A percentile compares a stretch with the other conserved stretches of the same genome.
Conservation (phyloP, 257 asterid species). For the Catharanthus roseus region DNA sequence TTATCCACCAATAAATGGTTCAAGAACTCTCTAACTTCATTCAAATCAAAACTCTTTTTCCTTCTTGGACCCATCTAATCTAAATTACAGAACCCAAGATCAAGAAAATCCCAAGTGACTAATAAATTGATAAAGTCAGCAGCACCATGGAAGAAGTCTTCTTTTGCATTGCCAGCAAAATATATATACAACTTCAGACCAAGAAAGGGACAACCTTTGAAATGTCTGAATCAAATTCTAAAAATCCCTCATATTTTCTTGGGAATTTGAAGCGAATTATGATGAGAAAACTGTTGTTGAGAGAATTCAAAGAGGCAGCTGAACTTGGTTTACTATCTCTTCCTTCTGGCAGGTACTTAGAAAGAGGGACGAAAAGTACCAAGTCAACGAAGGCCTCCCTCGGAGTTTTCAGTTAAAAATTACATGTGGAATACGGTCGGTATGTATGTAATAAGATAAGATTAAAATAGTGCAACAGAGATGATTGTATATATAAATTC, state of each 20-base stretch:
- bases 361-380: constrained; percentile 16
- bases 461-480: neutral
- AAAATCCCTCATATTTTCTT: neutral
- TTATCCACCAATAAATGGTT: constrained; percentile 54
- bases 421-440: neutral
- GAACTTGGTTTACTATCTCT: neutral
- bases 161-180: constrained; percentile 1
- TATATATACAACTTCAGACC: neutral
- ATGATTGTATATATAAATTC: neutral
- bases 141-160: neutral
- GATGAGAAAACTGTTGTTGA: neutral
- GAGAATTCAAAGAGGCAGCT: constrained; percentile 16
- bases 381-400: constrained; percentile 18
- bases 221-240: neutral
- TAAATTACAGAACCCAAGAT: neutral
- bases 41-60: constrained; percentile 43
- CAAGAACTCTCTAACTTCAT: constrained; percentile 43
- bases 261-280: neutral
- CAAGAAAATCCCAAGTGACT: neutral
- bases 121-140: neutral
- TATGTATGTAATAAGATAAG: neutral
- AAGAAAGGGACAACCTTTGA: neutral
- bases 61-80: constrained; percentile 50
- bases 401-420: constrained; percentile 1
- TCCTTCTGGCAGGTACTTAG: constrained; percentile 4